Conservation (phyloP, 257 asterid genomes). For the Echium plantagineum region DNA sequence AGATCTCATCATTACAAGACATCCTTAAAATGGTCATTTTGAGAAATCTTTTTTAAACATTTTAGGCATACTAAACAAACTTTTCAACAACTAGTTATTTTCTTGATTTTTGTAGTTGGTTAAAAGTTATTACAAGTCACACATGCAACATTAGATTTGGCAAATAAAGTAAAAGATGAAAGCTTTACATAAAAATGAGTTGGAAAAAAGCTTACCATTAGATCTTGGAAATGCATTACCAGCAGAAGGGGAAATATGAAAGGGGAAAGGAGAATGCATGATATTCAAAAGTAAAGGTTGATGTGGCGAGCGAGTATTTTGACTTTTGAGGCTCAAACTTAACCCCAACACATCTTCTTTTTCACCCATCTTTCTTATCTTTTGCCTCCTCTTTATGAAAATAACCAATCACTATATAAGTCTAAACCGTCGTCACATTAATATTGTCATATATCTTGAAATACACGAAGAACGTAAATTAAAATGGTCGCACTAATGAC, state of each 20-base stretch:
- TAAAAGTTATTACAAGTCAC: neutral
- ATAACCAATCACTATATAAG: too few species aligned
- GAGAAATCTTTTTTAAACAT: constrained; percentile 5
- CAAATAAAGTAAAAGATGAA: too few species aligned
- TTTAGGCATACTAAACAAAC: neutral
- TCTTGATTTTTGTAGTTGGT: neutral
- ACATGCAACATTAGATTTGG: neutral
- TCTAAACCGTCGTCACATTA: too few species aligned
- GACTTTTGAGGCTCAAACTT: constrained; percentile 43
- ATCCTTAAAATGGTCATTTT: constrained; percentile 5
- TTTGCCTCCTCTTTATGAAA: constrained; percentile 1
- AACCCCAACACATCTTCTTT: constrained; percentile 49
- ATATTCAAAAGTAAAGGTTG: constrained; percentile 43
- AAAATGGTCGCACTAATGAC: too few species aligned
- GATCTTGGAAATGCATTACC: constrained; percentile 29
- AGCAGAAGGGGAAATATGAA: constrained; percentile 16
- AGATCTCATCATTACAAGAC: neutral
- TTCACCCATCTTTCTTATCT: constrained; percentile 53
- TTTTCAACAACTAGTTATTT: neutral
- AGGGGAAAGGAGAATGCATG: constrained; percentile 34
- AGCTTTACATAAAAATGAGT: neutral
- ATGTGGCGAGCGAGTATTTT: neutral
- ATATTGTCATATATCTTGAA: too few species aligned
- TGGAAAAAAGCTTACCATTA: constrained; percentile 31
- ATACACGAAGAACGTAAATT: too few species aligned